A percentile compares a stretch with the other conserved stretches of the same genome.
Evolutionary conservation across 768 basidiomycete species (phyloP).

Genomic region (Termitomyces sp.): DNA sequence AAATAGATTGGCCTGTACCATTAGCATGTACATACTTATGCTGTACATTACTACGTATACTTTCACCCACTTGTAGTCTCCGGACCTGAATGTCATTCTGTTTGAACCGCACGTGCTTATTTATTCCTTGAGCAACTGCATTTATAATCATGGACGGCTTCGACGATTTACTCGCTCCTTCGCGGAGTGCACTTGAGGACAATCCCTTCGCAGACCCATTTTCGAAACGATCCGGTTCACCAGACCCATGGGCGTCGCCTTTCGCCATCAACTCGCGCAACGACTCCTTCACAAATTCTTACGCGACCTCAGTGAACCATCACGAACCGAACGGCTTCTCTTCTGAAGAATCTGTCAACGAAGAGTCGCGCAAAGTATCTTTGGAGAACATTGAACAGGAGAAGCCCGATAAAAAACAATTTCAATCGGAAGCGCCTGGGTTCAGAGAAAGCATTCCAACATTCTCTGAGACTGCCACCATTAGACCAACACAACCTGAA

Average conservation of each 20-base stretch:
- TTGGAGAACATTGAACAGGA: slow-evolving; percentile 18
- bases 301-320: slow-evolving; percentile 19
- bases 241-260: slow-evolving; percentile 73
- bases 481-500: slow-evolving; percentile 31
- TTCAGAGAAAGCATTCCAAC: slow-evolving; percentile 47
- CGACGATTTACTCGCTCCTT: slow-evolving; percentile 67
- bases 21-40: slow-evolving; percentile 2
- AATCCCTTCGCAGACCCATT: slow-evolving; percentile 79
- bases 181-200: slow-evolving; percentile 57
- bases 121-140: not conserved
- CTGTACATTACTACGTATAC: not conserved
- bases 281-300: slow-evolving; percentile 21
- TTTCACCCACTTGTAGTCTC: not conserved
- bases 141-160: slow-evolving; percentile 60
- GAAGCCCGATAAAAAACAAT: slow-evolving; percentile 26
- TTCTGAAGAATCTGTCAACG: slow-evolving; percentile 17
- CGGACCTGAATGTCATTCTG: not conserved
- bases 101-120: not conserved
- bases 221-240: slow-evolving; percentile 58
- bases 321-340: slow-evolving; percentile 20
- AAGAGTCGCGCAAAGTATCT: slow-evolving; percentile 32
- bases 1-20: slow-evolving; percentile 1
- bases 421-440: slow-evolving; percentile 36
- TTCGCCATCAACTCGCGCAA: slow-evolving; percentile 32
- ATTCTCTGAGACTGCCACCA: slow-evolving; percentile 40